Conservation (phyloP, 345 rosid species). For the Geranium brycei region DNA sequence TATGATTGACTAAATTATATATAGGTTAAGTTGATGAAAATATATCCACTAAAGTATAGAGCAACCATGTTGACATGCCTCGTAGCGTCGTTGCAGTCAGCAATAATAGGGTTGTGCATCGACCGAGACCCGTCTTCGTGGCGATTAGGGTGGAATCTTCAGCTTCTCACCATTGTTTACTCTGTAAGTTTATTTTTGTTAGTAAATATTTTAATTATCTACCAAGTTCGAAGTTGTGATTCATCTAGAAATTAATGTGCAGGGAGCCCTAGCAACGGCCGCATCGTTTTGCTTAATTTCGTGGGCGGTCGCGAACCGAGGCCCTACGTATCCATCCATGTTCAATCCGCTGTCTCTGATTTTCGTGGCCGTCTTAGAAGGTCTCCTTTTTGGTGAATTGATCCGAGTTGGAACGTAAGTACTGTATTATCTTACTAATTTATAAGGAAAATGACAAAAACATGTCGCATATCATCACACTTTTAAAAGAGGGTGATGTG, state of each 20-base stretch:
- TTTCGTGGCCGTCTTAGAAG: constrained; percentile 28
- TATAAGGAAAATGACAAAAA: background rate
- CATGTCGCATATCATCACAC: background rate
- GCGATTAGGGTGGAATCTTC: constrained; percentile 30
- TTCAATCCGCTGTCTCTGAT: constrained; percentile 35
- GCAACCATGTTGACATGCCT: constrained; percentile 35
- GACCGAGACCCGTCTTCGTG: constrained; percentile 16
- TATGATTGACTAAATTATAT: constrained; percentile 1
- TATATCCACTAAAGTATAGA: constrained; percentile 27
- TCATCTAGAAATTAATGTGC: background rate
- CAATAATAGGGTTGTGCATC: constrained; percentile 20
- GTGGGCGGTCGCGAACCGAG: constrained; percentile 24
- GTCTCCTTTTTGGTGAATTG: constrained; percentile 21
- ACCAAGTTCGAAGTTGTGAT: background rate
- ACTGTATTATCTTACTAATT: background rate
- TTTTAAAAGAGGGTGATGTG: background rate
- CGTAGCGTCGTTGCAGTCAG: constrained; percentile 23
- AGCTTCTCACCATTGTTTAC: constrained; percentile 32
- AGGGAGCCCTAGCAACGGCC: constrained; percentile 36
- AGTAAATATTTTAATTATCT: background rate
- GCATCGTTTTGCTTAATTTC: constrained; percentile 26
- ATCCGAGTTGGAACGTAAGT: constrained; percentile 29
- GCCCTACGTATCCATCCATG: constrained; percentile 45
- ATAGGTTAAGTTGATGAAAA: constrained; percentile 24
- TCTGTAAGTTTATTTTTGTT: constrained; percentile 17